Conservation (phyloP, 345 rosid genomes). For the Hibiscus syriacus region DNA sequence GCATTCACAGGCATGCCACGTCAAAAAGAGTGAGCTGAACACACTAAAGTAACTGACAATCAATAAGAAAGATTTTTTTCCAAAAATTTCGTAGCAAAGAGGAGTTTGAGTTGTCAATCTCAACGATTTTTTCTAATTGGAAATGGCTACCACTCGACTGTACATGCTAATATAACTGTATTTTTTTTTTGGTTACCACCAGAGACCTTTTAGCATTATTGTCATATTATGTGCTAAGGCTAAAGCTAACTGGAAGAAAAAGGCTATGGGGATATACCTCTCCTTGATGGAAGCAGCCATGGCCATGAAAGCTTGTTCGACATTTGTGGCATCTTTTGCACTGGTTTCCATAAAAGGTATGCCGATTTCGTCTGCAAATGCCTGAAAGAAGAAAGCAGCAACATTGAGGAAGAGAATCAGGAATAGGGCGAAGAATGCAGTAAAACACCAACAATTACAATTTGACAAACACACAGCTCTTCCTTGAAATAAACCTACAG, state of each 20-base stretch:
- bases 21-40: no score
- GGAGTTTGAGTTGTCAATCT: background rate
- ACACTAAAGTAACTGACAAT: no score
- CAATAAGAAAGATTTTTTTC: no score
- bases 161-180: background rate
- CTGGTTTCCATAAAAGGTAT: constrained; percentile 77
- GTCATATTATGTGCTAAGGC: background rate
- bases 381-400: constrained; percentile 23
- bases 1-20: constrained; percentile 12
- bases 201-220: background rate
- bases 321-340: constrained; percentile 64
- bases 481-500: background rate
- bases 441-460: background rate
- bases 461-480: background rate
- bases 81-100: background rate
- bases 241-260: background rate
- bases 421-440: background rate
- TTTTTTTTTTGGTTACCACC: background rate
- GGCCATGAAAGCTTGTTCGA: constrained; percentile 76
- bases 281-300: constrained; percentile 72
- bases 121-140: background rate
- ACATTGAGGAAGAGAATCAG: background rate
- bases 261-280: constrained; percentile 30
- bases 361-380: constrained; percentile 75
- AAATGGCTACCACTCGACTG: background rate